These are phyloP conservation scores for Luzula sylvatica DNA, from an alignment of 176 grass and related monocot species.

Conservation along the genomic window DNA sequence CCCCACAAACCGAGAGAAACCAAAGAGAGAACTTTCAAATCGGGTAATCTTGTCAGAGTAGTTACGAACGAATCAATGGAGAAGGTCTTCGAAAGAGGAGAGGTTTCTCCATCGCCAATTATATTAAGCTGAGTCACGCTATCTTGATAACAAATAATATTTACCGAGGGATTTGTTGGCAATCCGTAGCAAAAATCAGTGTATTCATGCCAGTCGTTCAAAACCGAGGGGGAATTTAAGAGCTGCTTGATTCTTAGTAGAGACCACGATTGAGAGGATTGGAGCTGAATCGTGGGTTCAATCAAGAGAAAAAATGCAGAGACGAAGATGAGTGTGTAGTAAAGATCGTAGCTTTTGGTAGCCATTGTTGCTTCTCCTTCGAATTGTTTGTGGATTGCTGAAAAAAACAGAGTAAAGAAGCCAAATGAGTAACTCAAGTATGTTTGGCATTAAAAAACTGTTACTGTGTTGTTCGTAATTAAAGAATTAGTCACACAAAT, in stretches of 20 bases:
- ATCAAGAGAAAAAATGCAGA: conserved; percentile 41
- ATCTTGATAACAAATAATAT: conserved; percentile 78
- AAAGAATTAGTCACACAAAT: not conserved
- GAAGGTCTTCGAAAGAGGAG: conserved; percentile 55
- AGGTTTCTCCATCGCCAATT: conserved; percentile 27
- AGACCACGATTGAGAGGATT: conserved; percentile 81
- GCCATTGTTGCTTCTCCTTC: conserved; percentile 8
- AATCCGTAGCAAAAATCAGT: conserved; percentile 87
- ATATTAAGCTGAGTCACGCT: conserved; percentile 94
- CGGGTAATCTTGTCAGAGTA: conserved; percentile 63
- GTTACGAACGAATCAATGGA: conserved; percentile 72
- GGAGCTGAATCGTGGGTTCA: conserved; percentile 43
- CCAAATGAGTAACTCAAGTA: not conserved
- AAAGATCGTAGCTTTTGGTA: conserved; percentile 13
- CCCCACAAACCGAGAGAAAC: conserved; percentile 83
- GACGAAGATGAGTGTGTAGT: conserved; percentile 34
- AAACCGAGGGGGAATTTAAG: conserved; percentile 54
- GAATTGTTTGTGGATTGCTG: not conserved
- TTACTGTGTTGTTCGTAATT: not conserved
- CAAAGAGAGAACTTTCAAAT: conserved; percentile 75
- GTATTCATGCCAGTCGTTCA: conserved; percentile 46
- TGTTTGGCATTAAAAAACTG: not conserved
- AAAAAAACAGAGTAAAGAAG: not conserved
- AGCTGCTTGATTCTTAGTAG: conserved; percentile 78
- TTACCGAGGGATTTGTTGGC: conserved; percentile 42